These are phyloP conservation scores for Corchorus capsularis DNA, from an alignment of 345 rosid genomes.

Conservation along the genomic window DNA sequence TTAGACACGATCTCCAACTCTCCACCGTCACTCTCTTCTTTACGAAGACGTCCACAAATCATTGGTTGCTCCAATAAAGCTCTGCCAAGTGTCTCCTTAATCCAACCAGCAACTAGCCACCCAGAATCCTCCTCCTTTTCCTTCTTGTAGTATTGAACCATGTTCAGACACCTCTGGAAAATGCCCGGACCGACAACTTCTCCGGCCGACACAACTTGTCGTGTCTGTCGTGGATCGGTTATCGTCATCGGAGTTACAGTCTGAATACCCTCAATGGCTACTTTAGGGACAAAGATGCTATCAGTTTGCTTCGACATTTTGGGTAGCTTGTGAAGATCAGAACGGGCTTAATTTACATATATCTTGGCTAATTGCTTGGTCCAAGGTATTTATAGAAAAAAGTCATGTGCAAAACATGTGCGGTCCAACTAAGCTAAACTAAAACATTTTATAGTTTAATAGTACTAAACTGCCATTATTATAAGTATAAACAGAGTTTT, in stretches of 20 bases:
- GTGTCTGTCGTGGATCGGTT: slow-evolving; percentile 55
- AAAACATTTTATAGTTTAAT: background rate
- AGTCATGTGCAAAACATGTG: background rate
- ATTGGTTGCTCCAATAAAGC: slow-evolving; percentile 61
- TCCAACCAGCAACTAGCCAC: slow-evolving; percentile 69
- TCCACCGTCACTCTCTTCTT: slow-evolving; percentile 37
- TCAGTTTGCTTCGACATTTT: background rate
- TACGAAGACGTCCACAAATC: slow-evolving; percentile 59
- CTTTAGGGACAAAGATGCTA: slow-evolving; percentile 18
- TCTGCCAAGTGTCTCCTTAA: slow-evolving; percentile 66
- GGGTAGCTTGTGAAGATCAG: background rate
- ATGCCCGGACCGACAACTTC: slow-evolving; percentile 41
- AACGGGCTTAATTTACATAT: background rate
- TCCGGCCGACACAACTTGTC: slow-evolving; percentile 29
- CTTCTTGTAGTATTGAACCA: slow-evolving; percentile 49
- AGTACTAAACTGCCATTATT: background rate
- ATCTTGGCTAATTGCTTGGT: background rate
- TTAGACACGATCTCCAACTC: slow-evolving; percentile 71
- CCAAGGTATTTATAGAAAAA: background rate
- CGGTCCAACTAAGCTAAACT: background rate
- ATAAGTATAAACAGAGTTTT: background rate
- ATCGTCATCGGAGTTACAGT: slow-evolving; percentile 45
- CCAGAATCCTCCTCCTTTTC: slow-evolving; percentile 49
- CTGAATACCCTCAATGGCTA: slow-evolving; percentile 53
- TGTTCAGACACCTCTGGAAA: slow-evolving; percentile 48